Evolutionary conservation across 2,329 filamentous ascomycete genomes (phyloP).

Genomic region (Nemania serpens): DNA sequence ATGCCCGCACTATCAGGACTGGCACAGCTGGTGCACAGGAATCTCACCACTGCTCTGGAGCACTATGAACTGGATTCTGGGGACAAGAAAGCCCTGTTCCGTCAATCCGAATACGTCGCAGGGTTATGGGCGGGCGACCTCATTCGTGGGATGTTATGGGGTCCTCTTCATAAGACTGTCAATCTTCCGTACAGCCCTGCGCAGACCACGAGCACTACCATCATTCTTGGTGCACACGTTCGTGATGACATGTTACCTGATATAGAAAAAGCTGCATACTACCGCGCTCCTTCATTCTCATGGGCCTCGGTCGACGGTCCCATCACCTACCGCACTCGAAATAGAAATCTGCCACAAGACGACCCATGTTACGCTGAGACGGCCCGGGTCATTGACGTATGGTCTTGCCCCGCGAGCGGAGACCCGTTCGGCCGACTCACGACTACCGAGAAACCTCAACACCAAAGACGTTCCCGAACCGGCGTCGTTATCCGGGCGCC

Average conservation of each 20-base stretch:
- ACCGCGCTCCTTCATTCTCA: background rate
- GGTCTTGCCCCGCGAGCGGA: background rate
- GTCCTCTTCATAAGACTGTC: background rate
- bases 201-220: background rate
- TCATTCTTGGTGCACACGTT: background rate
- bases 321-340: background rate
- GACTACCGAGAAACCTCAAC: background rate
- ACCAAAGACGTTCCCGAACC: background rate
- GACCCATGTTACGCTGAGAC: background rate
- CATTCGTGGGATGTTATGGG: background rate
- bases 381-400: background rate
- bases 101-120: background rate
- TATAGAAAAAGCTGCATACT: background rate
- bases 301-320: background rate
- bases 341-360: background rate
- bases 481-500: background rate
- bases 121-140: background rate
- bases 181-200: background rate
- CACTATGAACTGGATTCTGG: background rate
- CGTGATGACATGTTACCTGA: background rate
- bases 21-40: background rate
- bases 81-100: background rate
- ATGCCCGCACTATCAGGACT: background rate
- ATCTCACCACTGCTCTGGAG: background rate
- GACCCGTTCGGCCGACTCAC: background rate